Percentiles rank a stretch among this genome's conserved stretches.
phyloP scores from a whole-genome alignment of 2,329 filamentous ascomycete species.

The Ascochyta lentis region DNA sequence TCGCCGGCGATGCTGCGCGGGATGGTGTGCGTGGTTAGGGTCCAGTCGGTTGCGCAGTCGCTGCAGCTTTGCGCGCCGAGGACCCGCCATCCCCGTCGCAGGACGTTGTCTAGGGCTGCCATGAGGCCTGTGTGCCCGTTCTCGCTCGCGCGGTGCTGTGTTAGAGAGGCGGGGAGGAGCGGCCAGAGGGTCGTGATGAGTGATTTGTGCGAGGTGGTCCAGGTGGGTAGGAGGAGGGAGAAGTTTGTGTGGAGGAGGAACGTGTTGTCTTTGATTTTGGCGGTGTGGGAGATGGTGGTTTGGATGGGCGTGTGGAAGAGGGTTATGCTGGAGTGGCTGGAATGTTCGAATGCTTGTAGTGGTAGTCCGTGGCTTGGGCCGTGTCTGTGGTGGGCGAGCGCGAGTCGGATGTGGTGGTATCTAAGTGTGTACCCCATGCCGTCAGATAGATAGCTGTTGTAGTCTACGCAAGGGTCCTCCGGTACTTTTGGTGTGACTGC shows the following conservation, averaged over 20 bases:
- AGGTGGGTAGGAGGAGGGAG: constrained; percentile 25
- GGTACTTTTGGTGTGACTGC: constrained; percentile 12
- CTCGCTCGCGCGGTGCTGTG: constrained; percentile 32
- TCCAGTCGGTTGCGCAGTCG: constrained; percentile 38
- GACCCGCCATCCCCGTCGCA: constrained; percentile 25
- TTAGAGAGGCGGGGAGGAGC: constrained; percentile 34
- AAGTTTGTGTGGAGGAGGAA: constrained; percentile 32
- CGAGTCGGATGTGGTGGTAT: constrained; percentile 41
- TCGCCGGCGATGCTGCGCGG: constrained; percentile 13
- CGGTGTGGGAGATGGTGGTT: constrained; percentile 20
- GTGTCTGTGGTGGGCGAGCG: constrained; percentile 25
- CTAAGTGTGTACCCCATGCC: constrained; percentile 27
- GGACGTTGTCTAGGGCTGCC: constrained; percentile 28
- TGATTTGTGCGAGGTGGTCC: constrained; percentile 10
- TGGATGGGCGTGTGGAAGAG: constrained; percentile 23
- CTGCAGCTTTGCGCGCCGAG: constrained; percentile 28
- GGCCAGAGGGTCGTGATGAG: constrained; percentile 26
- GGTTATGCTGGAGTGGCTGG: constrained; percentile 13
- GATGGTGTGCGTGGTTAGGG: constrained; percentile 14
- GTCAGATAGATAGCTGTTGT: constrained; percentile 35
- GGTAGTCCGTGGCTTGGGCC: constrained; percentile 37
- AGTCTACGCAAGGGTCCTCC: constrained; percentile 30
- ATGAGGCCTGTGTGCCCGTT: constrained; percentile 34
- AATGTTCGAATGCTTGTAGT: constrained; percentile 23
- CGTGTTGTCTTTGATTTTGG: constrained; percentile 20